Base-by-base conservation (phyloP, 2,329 filamentous ascomycete genomes). In the Sporothrix pseudoabietina region DNA sequence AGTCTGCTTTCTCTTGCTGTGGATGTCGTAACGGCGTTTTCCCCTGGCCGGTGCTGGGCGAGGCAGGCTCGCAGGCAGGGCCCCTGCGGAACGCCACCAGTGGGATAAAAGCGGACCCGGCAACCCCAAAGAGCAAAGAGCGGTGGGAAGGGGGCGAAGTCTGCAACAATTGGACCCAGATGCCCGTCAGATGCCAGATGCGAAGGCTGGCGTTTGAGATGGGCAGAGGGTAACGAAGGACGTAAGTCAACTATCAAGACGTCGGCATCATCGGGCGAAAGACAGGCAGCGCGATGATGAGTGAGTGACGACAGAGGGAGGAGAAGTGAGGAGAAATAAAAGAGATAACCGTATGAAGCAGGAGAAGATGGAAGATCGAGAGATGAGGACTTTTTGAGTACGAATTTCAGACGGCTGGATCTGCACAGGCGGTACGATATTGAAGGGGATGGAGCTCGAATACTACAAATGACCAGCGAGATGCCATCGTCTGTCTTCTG, bases 61-160 rank as follows among this genome's bases (percentile, higher is more conserved):
- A 49, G 44, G 44, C 44, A 49, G 44, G 44, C 52, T 22, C n/a
- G 52, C 44, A 49, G 44, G 44, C 52, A 54, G 52, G 52, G 52
- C n/a, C 52, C 52, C 52, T 55, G 52, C 52, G 52, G 22, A 55
- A 55, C 39, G 22, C 39, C 39, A 44, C 61, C 39, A 47, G 39
- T 47, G 61, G 39, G 61, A 59, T 47, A 22, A 44, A 44, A 66
- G 61, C 61, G 61, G 61, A 44, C 9, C 61, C 39, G 39, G 30
- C 61, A 66, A 47, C 5, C 35, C 61, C 39, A 39, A 26, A 66
- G 22, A 66, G 39, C 39, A 66, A 66, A 66, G 61, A 66, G 61
- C 61, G 61, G 61, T 66, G 61, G 61, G 61, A 66, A 66, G 22
- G 61, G n/a, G 61, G 61, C 57, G 57, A 63, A 63, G 57, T 63